These are phyloP conservation scores for Microdochium paspali DNA, from an alignment of 2,329 filamentous ascomycete genomes.

Conservation along the genomic window DNA sequence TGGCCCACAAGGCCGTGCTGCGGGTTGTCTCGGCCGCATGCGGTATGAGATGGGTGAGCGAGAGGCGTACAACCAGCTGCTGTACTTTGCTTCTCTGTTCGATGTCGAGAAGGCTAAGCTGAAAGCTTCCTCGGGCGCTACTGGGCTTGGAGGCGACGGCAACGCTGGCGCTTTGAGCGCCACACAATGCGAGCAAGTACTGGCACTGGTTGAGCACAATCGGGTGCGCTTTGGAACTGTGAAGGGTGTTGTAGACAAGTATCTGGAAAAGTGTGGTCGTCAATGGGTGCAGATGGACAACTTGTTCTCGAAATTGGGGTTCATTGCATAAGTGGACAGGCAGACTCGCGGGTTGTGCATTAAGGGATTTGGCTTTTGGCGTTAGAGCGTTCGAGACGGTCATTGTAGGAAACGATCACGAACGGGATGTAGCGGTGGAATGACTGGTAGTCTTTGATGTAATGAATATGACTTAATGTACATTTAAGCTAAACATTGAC, in stretches of 20 bases:
- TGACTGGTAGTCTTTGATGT: too few species aligned
- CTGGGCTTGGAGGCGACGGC: conserved; percentile 17
- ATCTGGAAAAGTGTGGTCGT: conserved; percentile 80
- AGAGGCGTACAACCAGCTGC: conserved; percentile 85
- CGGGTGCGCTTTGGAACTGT: conserved; percentile 67
- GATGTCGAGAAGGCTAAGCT: conserved; percentile 75
- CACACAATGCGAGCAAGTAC: conserved; percentile 55
- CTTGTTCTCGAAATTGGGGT: conserved; percentile 63
- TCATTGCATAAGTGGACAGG: conserved; percentile 19
- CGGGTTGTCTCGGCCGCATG: conserved; percentile 82
- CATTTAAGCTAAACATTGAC: too few species aligned
- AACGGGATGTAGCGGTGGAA: too few species aligned
- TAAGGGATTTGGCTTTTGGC: background rate
- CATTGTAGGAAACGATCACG: too few species aligned
- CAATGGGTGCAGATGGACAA: conserved; percentile 93
- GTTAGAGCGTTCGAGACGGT: too few species aligned
- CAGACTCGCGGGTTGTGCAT: background rate
- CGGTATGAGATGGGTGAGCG: conserved; percentile 81
- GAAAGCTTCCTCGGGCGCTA: conserved; percentile 37
- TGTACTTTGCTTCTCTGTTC: conserved; percentile 79
- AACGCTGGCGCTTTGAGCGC: conserved; percentile 25
- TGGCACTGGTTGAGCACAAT: conserved; percentile 73
- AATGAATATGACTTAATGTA: too few species aligned
- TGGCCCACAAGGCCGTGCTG: conserved; percentile 74
- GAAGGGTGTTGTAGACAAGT: conserved; percentile 68